Evolutionary conservation across 1,284 basidiomycete genomes (phyloP), one percentile per base, ranked within the genome.

Genomic region (Cerrena zonata): DNA sequence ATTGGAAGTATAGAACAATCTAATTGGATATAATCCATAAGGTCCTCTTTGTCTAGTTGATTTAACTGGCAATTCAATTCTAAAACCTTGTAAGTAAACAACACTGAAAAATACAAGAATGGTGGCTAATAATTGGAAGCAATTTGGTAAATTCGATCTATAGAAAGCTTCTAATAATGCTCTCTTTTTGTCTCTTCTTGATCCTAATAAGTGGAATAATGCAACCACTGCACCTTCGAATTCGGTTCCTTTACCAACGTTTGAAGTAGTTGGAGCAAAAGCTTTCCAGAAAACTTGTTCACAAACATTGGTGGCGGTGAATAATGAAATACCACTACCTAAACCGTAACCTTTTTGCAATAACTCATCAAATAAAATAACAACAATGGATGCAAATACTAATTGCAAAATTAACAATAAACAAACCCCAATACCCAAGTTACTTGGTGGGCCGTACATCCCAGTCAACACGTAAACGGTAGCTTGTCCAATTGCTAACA

Each of bases 211-310:
- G 70, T 99, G 96, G 91, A 98, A 97, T 52, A 98, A 82, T 2
- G 94, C 89, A 55, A 98, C 89, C 58, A 98, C 78, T 34, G 95
- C 95, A 56, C 95, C 95, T 67, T 99, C 95, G 61, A 99, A 99
- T 70, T 99, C 95, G 53, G 95, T 91, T 4, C 95, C 95, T 59
- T 94, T 91, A 48, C 95, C 95, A 23, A 94, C 97, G 81, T 99
- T 99, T 74, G 98, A 74, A 44, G 95, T 98, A 27, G 94, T 98
- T 25, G 95, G 96, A 2, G 92, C 95, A 75, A 99, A 98, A 2
- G 94, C 95, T 70, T 99, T 99, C 95, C 95, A 99, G 64, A 98
- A 84, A 74, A 99, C 98, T 53, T 89, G 91, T 72, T 99, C 95
- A 73, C 96, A 99, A 61, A 98, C 97, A 80, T 98, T 99, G 73